Base-by-base conservation (phyloP, 2,329 filamentous ascomycete genomes). In the Neofusicoccum sp. region DNA sequence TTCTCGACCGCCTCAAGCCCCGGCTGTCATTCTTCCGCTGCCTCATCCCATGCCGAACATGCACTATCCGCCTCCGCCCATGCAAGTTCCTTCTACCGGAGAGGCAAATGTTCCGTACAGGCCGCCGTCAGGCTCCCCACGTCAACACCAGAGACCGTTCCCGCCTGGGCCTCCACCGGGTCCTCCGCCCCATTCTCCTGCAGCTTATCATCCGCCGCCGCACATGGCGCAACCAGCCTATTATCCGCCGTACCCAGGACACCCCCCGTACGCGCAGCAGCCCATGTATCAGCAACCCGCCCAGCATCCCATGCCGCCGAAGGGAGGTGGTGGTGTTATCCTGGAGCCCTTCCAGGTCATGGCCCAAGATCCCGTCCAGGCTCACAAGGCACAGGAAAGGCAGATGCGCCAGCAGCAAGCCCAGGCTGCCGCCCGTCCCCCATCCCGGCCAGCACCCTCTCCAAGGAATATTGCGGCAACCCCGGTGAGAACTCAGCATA, bases 271-370 rank as follows among this genome's bases (percentile, higher is more conserved):
- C 20, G 67, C 69, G 33, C 69, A 67, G 26, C 70, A 68, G 28
- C 72, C 68, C 26, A 65, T 71, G 58, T 69, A 69, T 45, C 74
- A 74, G 34, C 74, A 73, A 34, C 73, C 74, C 12, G 72, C 73
- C 41, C 77, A 77, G 24, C 66, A 66, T 45, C 38, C 47, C 16
- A 30, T 58, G 54, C 47, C 47, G 14, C 48, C 47, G 14, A 38
- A 36, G 14, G 45, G 48, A 36, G 44, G 44, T 54, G 72, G 78
- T 51, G 79, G 78, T 14, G 75, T 77, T 62, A 79, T 80, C 74
- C 70, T 80, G 36, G 77, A 78, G 48, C 78, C 78, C 4, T 81
- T 80, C 65, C 76, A 79, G 59, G 75, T 80, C 11, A 70, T 72
- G n/a, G 73, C 75, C 7, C 78, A 80, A 62, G 76, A 77, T 51